These are phyloP conservation scores for Persicaria maculosa DNA, from an alignment of 148 eudicot species.

Conservation along the genomic window DNA sequence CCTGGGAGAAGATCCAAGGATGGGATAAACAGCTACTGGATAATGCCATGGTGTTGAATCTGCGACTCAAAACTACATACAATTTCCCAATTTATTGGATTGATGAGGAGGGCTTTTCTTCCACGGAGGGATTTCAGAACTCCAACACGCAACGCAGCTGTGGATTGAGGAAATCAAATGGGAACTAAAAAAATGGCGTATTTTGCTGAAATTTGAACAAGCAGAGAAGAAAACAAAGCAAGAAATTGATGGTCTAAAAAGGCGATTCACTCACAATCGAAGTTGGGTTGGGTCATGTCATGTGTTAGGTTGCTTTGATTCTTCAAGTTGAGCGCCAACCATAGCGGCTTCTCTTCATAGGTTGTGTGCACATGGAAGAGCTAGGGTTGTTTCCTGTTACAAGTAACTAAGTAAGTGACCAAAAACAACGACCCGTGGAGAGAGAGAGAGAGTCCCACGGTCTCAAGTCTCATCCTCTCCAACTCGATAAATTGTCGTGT, in stretches of 20 bases:
- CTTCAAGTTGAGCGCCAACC: too few species aligned
- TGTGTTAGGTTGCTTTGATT: too few species aligned
- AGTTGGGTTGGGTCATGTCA: too few species aligned
- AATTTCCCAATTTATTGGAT: not conserved
- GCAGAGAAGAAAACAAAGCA: not conserved
- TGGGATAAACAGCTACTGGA: not conserved
- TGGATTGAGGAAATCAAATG: not conserved
- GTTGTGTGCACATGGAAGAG: too few species aligned
- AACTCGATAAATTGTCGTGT: too few species aligned
- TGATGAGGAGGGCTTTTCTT: not conserved
- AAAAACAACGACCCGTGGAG: too few species aligned
- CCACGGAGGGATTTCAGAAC: not conserved
- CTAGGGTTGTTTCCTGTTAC: too few species aligned
- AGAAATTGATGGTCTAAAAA: not conserved
- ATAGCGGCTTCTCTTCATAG: too few species aligned
- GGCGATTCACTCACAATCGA: not conserved
- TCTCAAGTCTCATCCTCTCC: too few species aligned
- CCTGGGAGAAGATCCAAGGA: not conserved
- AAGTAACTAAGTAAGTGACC: too few species aligned
- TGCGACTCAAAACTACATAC: not conserved
- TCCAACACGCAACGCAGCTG: conserved; percentile 3
- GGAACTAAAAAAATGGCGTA: not conserved
- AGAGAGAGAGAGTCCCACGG: too few species aligned
- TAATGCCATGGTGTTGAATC: not conserved
- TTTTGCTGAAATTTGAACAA: not conserved